A percentile compares a stretch with the other conserved stretches of the same genome.
phyloP scores from a whole-genome alignment of 192 early-diverging fungal species.

The Spizellomyces sp. region DNA sequence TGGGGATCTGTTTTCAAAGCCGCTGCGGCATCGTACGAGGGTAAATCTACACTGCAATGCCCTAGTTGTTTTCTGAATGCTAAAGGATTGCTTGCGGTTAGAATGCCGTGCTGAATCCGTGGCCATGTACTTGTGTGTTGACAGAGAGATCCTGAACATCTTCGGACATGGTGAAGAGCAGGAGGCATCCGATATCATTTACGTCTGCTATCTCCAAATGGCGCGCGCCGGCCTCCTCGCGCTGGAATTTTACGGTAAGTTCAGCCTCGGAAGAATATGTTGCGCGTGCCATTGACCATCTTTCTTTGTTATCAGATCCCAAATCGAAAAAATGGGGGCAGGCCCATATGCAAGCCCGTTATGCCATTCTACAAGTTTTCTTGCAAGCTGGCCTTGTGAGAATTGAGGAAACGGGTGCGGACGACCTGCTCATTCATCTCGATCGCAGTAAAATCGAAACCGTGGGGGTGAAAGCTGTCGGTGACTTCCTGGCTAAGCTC shows the following conservation, averaged over 20 bases:
- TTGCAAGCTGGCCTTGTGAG: constrained; percentile 45
- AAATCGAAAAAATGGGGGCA: constrained; percentile 41
- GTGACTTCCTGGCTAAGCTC: constrained; percentile 55
- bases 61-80: too few species aligned
- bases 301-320: constrained; percentile 6
- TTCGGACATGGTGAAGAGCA: constrained; percentile 49
- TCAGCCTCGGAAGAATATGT: not conserved
- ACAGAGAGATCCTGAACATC: constrained; percentile 52
- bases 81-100: too few species aligned
- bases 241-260: constrained; percentile 49
- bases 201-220: constrained; percentile 56
- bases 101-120: constrained; percentile 65
- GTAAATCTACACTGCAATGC: not conserved
- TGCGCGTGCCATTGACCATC: not conserved
- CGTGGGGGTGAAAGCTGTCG: constrained; percentile 53
- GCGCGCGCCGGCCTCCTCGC: constrained; percentile 58
- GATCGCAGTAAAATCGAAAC: constrained; percentile 56
- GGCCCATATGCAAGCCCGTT: constrained; percentile 67
- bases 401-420: constrained; percentile 31
- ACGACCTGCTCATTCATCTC: constrained; percentile 47
- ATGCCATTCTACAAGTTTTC: constrained; percentile 55
- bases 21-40: constrained; percentile 44
- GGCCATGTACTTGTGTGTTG: constrained; percentile 46
- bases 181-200: constrained; percentile 53
- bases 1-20: constrained; percentile 57